Conservation (phyloP, 805 yeast genomes). For the Starmera caribaea region DNA sequence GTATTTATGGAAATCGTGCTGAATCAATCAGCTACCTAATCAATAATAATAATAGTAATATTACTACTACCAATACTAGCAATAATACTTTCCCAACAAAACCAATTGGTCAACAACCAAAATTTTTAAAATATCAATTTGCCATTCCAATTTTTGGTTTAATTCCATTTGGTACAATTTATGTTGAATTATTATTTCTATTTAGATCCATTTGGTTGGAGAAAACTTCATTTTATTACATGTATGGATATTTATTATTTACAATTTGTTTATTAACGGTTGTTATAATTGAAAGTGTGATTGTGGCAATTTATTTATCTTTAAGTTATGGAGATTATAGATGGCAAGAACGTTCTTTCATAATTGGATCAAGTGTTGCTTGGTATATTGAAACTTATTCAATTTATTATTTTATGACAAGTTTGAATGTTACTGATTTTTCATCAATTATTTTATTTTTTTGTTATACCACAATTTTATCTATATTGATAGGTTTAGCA, state of each 20-base stretch:
- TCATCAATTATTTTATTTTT: conserved; percentile 62
- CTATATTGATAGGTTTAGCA: conserved; percentile 52
- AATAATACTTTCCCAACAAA: conserved; percentile 12
- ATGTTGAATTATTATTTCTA: conserved; percentile 64
- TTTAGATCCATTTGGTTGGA: conserved; percentile 75
- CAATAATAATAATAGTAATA: neutral
- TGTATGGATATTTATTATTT: conserved; percentile 67
- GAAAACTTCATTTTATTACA: conserved; percentile 66
- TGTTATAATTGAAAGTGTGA: conserved; percentile 61
- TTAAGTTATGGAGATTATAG: conserved; percentile 43
- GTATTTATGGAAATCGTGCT: conserved; percentile 34
- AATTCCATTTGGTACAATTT: conserved; percentile 73
- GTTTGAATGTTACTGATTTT: conserved; percentile 54
- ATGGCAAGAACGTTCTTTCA: conserved; percentile 83
- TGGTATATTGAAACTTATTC: conserved; percentile 63
- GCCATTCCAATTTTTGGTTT: conserved; percentile 49
- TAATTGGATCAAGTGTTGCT: conserved; percentile 62
- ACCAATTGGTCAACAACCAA: conserved; percentile 27
- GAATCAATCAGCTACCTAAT: no score
- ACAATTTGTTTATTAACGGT: conserved; percentile 50
- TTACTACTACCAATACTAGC: conserved; percentile 7
- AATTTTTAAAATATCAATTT: conserved; percentile 10
- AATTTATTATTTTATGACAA: conserved; percentile 49
- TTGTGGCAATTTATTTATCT: conserved; percentile 58
- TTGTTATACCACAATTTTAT: conserved; percentile 59